Evolutionary conservation across 1,139 yeast genomes (phyloP), one percentile per base, ranked within the genome.

Genomic region (Yamadazyma kanchanaburiensis): DNA sequence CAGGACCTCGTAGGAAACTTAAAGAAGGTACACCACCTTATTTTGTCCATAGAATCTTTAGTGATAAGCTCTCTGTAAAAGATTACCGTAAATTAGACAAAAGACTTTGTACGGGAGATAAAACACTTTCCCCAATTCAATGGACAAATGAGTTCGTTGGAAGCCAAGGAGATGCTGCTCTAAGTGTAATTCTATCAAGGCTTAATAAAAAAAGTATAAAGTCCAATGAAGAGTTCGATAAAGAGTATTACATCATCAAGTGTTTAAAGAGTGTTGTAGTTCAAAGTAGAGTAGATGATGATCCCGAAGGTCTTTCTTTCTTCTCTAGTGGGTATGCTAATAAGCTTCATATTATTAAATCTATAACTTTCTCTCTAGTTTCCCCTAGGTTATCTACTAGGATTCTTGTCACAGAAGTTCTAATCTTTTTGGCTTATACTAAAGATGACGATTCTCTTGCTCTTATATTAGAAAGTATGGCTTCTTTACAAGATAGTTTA

Each of bases 161-260:
- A 11, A 60, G 61, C 2, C 73, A 68, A 41, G 74, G 74, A 15
- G 74, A 67, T 32, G 57, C 69, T 9, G 74, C 74, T 0, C 49
- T 68, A 14, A 55, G 70, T 1, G 71, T 64, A 5, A 54, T 63
- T 10, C 55, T 68, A 21, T 48, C 64, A 2, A 46, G 69, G 27
- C 55, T 66, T 22, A 65, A 64, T 39, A 64, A 57, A 37, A 64
- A 65, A 40, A 63, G 69, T 39, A 65, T 67, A 34, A 68, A 68
- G 42, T 60, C 63, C 24, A 66, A 68, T 37, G 71, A 66, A 21
- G 73, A 67, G 35, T 63, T 67, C 24, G 72, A 67, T 31, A 57
- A 51, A 34, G 74, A 68, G 38, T 62, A 43, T 32, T 40, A 51
- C 12, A 64, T 68, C 17, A 61, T 68, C 9, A 55, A 53, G 38